Conservation (phyloP, 2,329 filamentous ascomycete species). For the Thielaviopsis musarum region DNA sequence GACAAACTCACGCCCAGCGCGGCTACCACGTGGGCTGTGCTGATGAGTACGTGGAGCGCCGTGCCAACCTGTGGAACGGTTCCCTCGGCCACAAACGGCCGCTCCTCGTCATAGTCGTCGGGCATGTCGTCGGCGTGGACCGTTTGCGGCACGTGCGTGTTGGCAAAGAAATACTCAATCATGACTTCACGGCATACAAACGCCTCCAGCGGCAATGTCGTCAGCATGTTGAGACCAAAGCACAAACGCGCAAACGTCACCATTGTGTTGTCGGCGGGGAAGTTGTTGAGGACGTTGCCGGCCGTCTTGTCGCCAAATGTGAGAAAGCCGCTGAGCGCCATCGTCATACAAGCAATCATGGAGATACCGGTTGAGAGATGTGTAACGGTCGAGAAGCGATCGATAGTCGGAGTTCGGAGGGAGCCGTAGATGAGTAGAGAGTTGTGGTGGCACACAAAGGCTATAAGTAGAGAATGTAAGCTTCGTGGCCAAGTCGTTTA, state of each 20-base stretch:
- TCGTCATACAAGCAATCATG: constrained; percentile 74
- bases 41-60: constrained; percentile 74
- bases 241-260: constrained; percentile 89
- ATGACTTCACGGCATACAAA: constrained; percentile 97
- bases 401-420: constrained; percentile 80
- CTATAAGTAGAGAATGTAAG: constrained; percentile 17
- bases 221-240: constrained; percentile 98
- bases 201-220: constrained; percentile 85
- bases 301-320: constrained; percentile 83
- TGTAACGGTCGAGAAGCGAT: constrained; percentile 84
- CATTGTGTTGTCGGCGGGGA: constrained; percentile 75
- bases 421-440: constrained; percentile 95
- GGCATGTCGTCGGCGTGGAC: not conserved
- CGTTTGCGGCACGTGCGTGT: not conserved
- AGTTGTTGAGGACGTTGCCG: constrained; percentile 97
- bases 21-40: constrained; percentile 60
- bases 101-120: constrained; percentile 6
- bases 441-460: constrained; percentile 74
- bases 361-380: constrained; percentile 86
- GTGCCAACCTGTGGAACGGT: constrained; percentile 24
- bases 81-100: constrained; percentile 10
- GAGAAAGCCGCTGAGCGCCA: constrained; percentile 81
- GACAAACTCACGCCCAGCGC: constrained; percentile 65
- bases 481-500: not conserved
- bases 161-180: constrained; percentile 60